A percentile compares a stretch with the other conserved stretches of the same genome.
Evolutionary conservation across 495 filamentous ascomycete species (phyloP).

Genomic region (Poronia punctata): DNA sequence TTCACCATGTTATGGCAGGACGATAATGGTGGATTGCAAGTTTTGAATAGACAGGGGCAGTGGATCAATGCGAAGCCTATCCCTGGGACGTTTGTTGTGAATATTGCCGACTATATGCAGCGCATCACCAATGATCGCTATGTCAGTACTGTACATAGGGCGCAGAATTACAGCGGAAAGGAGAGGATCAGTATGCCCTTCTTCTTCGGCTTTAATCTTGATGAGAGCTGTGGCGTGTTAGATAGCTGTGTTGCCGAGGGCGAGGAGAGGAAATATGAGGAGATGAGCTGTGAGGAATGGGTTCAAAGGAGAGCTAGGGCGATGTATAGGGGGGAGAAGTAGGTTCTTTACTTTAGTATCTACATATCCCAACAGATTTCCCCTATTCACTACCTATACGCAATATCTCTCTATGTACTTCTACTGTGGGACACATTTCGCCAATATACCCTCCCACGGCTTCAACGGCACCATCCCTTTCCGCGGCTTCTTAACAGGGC

Average conservation of each 20-base stretch:
- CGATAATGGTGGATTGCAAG: conserved; percentile 46
- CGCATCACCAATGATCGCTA: conserved; percentile 56
- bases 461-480: conserved; percentile 12
- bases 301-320: conserved; percentile 18
- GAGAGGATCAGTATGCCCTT: conserved; percentile 54
- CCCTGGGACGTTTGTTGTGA: conserved; percentile 56
- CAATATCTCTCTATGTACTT: no score
- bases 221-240: conserved; percentile 43
- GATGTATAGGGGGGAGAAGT: conserved; percentile 15
- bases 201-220: conserved; percentile 46
- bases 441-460: conserved; percentile 21
- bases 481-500: conserved; percentile 11
- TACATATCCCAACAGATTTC: no score
- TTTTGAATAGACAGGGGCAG: conserved; percentile 42
- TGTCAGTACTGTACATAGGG: conserved; percentile 55
- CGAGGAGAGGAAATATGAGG: conserved; percentile 47
- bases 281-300: conserved; percentile 49
- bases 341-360: no score
- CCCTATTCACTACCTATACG: no score
- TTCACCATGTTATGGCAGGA: conserved; percentile 55
- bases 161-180: conserved; percentile 39
- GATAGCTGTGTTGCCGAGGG: conserved; percentile 44
- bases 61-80: conserved; percentile 52
- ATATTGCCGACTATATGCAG: conserved; percentile 61
- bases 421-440: conserved; percentile 6